These are phyloP conservation scores for Alternaria conjuncta DNA, from an alignment of 2,329 filamentous ascomycete species.

Conservation along the genomic window DNA sequence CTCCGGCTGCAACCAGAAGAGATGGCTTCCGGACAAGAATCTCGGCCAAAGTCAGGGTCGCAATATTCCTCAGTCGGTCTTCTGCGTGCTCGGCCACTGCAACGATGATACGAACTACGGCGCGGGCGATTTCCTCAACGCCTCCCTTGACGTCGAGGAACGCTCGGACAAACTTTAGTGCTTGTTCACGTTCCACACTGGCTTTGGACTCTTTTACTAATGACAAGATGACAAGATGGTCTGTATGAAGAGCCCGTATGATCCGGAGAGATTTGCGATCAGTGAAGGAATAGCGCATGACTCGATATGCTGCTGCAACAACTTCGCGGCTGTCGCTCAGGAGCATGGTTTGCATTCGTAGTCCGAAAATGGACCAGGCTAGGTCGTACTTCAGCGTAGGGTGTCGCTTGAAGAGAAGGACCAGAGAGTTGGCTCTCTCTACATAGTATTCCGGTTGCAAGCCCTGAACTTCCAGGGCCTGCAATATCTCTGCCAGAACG, in stretches of 20 bases:
- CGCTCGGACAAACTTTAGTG: conserved; percentile 91
- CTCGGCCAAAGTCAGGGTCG: conserved; percentile 89
- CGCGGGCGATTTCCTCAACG: conserved; percentile 82
- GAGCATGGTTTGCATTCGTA: conserved; percentile 94
- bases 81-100: conserved; percentile 87
- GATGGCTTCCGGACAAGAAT: conserved; percentile 86
- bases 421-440: conserved; percentile 85
- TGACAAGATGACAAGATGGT: conserved; percentile 89
- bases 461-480: conserved; percentile 84
- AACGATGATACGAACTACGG: conserved; percentile 86
- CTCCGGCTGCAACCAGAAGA: conserved; percentile 81
- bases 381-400: conserved; percentile 95
- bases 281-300: conserved; percentile 93
- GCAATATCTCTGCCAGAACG: conserved; percentile 85
- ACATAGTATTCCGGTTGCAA: conserved; percentile 96
- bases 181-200: conserved; percentile 96
- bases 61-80: conserved; percentile 87
- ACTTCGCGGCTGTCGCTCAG: conserved; percentile 95
- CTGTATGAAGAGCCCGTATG: conserved; percentile 86
- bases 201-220: conserved; percentile 95
- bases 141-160: conserved; percentile 97
- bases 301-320: conserved; percentile 89
- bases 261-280: conserved; percentile 88
- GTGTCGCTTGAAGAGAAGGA: conserved; percentile 95
- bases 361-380: conserved; percentile 92